Evolutionary conservation across 2,329 filamentous ascomycete species (phyloP).

Genomic region (Pseudogymnoascus sp.): DNA sequence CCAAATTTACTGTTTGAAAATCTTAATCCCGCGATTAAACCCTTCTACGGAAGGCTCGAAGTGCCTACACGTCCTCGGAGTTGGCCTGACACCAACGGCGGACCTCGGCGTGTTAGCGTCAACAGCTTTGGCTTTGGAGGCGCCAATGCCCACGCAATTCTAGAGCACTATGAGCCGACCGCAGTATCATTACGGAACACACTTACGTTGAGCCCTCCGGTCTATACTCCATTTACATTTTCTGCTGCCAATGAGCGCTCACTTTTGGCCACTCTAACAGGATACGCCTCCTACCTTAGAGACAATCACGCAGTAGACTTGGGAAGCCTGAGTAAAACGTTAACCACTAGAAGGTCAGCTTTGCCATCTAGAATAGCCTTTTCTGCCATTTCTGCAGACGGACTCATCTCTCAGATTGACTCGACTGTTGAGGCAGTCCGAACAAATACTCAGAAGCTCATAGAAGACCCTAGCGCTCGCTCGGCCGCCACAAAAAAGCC

Average conservation of each 20-base stretch:
- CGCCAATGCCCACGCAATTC: constrained; percentile 35
- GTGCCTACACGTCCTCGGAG: constrained; percentile 14
- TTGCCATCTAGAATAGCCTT: background rate
- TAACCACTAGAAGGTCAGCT: background rate
- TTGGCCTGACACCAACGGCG: background rate
- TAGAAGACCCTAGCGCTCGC: background rate
- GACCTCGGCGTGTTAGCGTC: constrained; percentile 17
- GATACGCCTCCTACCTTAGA: background rate
- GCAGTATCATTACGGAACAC: background rate
- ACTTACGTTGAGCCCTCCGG: background rate
- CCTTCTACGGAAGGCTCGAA: constrained; percentile 26
- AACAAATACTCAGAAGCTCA: background rate
- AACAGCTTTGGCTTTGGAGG: constrained; percentile 34
- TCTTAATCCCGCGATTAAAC: constrained; percentile 27
- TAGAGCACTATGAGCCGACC: background rate
- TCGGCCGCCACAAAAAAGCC: background rate
- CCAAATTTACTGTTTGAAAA: constrained; percentile 22
- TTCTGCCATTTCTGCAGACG: background rate
- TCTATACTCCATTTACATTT: background rate
- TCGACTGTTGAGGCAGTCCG: background rate
- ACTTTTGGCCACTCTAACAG: background rate
- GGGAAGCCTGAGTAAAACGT: background rate
- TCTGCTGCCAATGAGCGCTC: background rate
- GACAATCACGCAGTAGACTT: background rate
- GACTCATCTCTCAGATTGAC: constrained; percentile 9